Conservation (phyloP, 768 basidiomycete genomes). For the Panaeolus cyanescens region DNA sequence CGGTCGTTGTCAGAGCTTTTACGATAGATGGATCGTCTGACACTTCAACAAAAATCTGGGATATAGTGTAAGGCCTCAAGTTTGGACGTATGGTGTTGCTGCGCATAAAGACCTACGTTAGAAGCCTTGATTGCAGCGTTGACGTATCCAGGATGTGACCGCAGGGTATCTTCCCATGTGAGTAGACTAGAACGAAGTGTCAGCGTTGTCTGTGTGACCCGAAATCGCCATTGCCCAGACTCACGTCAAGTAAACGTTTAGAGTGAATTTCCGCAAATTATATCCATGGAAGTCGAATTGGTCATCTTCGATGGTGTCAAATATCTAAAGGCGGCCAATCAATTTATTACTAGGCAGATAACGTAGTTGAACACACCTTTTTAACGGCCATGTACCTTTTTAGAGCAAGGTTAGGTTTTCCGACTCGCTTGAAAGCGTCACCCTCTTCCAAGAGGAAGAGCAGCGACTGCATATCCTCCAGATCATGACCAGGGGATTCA, state of each 20-base stretch:
- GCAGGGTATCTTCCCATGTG: conserved; percentile 78
- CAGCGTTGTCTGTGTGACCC: not conserved
- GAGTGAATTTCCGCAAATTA: conserved; percentile 84
- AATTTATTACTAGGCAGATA: not conserved
- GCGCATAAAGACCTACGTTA: conserved; percentile 43
- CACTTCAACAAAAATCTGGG: conserved; percentile 72
- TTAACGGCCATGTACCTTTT: conserved; percentile 81
- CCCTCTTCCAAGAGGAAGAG: conserved; percentile 86
- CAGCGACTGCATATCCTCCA: conserved; percentile 95
- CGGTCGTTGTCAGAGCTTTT: conserved; percentile 38
- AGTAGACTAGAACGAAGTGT: conserved; percentile 54
- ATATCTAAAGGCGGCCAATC: conserved; percentile 49
- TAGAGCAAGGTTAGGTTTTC: conserved; percentile 75
- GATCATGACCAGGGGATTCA: conserved; percentile 67
- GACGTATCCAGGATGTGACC: conserved; percentile 77
- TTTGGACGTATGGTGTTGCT: not conserved
- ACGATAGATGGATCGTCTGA: conserved; percentile 72
- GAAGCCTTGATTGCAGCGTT: conserved; percentile 72
- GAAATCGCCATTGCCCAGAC: conserved; percentile 24
- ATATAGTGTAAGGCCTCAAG: conserved; percentile 5
- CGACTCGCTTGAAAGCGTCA: conserved; percentile 62
- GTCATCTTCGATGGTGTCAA: conserved; percentile 89
- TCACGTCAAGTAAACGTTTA: conserved; percentile 85
- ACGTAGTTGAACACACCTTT: conserved; percentile 48
- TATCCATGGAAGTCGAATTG: conserved; percentile 99